Evolutionary conservation across 225 moss, liverwort and hornwort genomes (phyloP).

Genomic region (Climacium dendroides): DNA sequence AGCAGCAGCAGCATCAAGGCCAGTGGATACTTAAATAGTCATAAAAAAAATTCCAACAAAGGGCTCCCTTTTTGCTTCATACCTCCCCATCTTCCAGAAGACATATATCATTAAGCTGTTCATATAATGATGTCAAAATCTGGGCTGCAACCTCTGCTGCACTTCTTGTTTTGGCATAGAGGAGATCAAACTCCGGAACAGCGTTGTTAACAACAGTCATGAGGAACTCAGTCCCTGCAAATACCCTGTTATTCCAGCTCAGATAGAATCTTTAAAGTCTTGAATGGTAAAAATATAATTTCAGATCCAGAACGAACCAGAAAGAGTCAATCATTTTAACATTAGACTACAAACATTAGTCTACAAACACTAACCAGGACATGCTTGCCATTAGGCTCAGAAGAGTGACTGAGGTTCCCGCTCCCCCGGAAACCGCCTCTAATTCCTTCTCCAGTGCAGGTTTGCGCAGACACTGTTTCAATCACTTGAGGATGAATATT

Average conservation of each 20-base stretch:
- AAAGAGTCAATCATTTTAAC: not conserved
- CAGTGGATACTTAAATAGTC: not conserved
- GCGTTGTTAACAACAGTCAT: constrained; percentile 71
- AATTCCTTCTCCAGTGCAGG: constrained; percentile 79
- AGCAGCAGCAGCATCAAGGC: not conserved
- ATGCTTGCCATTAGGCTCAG: constrained; percentile 67
- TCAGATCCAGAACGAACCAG: not conserved
- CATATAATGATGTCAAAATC: constrained; percentile 75
- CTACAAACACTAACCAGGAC: constrained; percentile 55
- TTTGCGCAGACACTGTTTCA: constrained; percentile 57
- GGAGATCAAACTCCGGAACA: constrained; percentile 56
- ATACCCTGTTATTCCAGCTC: constrained; percentile 54
- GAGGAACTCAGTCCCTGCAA: constrained; percentile 92
- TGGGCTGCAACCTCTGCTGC: constrained; percentile 78
- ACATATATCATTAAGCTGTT: constrained; percentile 75
- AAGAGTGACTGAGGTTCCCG: constrained; percentile 71
- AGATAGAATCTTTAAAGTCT: not conserved
- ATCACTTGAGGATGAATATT: not conserved
- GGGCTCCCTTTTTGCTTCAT: not conserved
- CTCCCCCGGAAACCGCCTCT: constrained; percentile 62
- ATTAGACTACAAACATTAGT: not conserved
- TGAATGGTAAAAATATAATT: not conserved
- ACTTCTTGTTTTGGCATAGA: constrained; percentile 40
- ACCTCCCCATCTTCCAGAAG: constrained; percentile 94
- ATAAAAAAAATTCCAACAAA: not conserved